Evolutionary conservation across 2,329 filamentous ascomycete species (phyloP).

Genomic region (Magnaporthiopsis poae): DNA sequence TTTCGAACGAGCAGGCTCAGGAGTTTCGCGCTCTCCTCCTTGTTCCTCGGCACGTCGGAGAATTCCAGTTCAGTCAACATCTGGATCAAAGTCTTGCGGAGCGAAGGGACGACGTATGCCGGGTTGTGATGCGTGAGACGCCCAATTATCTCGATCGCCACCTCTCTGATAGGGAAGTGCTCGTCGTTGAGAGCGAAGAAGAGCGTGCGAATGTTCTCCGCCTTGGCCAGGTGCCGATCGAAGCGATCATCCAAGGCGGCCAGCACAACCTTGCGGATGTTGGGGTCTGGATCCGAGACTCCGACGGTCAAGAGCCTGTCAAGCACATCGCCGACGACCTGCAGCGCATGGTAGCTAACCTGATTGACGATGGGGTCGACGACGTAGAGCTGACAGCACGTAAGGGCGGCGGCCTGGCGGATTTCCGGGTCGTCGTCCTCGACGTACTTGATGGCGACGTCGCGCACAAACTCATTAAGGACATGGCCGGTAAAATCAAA

Average conservation of each 20-base stretch:
- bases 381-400: slow-evolving; percentile 94
- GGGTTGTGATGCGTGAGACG: slow-evolving; percentile 85
- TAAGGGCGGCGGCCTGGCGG: slow-evolving; percentile 85
- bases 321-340: slow-evolving; percentile 95
- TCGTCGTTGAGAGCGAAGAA: slow-evolving; percentile 96
- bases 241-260: slow-evolving; percentile 86
- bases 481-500: slow-evolving; percentile 92
- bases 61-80: slow-evolving; percentile 94
- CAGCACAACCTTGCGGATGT: slow-evolving; percentile 80
- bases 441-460: slow-evolving; percentile 95
- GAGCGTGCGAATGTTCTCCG: slow-evolving; percentile 89
- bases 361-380: slow-evolving; percentile 96
- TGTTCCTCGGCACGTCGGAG: slow-evolving; percentile 84
- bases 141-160: slow-evolving; percentile 91
- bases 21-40: slow-evolving; percentile 89
- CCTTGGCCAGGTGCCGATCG: slow-evolving; percentile 90
- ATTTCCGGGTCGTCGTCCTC: slow-evolving; percentile 92
- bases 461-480: slow-evolving; percentile 94
- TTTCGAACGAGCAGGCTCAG: slow-evolving; percentile 89
- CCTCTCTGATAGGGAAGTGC: slow-evolving; percentile 82
- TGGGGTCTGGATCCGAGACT: slow-evolving; percentile 80
- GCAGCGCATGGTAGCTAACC: slow-evolving; percentile 90
- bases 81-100: slow-evolving; percentile 91
- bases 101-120: slow-evolving; percentile 90
- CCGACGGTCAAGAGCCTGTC: slow-evolving; percentile 92